These are phyloP conservation scores for Ascochyta pisi DNA, from an alignment of 2,329 filamentous ascomycete species.

Conservation along the genomic window DNA sequence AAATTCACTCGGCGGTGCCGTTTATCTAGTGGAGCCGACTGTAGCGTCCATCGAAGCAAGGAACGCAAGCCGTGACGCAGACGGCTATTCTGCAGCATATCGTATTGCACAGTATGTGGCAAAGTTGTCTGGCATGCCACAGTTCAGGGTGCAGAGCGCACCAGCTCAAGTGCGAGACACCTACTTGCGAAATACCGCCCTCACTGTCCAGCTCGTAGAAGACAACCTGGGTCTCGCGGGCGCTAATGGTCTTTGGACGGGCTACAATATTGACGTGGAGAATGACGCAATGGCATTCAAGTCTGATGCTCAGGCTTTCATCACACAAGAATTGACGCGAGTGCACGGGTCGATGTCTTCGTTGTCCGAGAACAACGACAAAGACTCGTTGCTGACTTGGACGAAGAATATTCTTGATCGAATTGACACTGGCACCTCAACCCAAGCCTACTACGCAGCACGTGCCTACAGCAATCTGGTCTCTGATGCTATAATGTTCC, in stretches of 20 bases:
- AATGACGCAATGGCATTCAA: constrained; percentile 62
- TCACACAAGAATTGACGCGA: constrained; percentile 53
- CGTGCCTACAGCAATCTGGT: constrained; percentile 49
- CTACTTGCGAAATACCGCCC: constrained; percentile 59
- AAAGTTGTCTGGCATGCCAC: constrained; percentile 60
- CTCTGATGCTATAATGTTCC: constrained; percentile 50
- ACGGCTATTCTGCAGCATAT: constrained; percentile 74
- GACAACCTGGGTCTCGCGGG: constrained; percentile 66
- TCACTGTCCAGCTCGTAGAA: constrained; percentile 64
- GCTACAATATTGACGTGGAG: constrained; percentile 57
- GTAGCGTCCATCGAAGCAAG: constrained; percentile 26
- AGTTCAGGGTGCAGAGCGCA: constrained; percentile 46
- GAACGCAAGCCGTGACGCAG: constrained; percentile 65
- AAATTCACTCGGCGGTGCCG: constrained; percentile 72
- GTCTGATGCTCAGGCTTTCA: constrained; percentile 56
- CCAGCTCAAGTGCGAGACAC: constrained; percentile 25
- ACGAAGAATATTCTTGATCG: constrained; percentile 33
- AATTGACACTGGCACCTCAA: constrained; percentile 28
- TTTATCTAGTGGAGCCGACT: constrained; percentile 64
- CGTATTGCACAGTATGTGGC: constrained; percentile 76
- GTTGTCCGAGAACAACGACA: constrained; percentile 22
- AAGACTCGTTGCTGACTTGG: constrained; percentile 35
- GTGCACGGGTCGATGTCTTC: constrained; percentile 22
- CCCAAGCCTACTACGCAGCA: constrained; percentile 52
- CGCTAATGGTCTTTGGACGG: constrained; percentile 61